Evolutionary conservation across 129 eudicot genomes (phyloP), one percentile per base, ranked within the genome.

Genomic region (Escallonia rubra): DNA sequence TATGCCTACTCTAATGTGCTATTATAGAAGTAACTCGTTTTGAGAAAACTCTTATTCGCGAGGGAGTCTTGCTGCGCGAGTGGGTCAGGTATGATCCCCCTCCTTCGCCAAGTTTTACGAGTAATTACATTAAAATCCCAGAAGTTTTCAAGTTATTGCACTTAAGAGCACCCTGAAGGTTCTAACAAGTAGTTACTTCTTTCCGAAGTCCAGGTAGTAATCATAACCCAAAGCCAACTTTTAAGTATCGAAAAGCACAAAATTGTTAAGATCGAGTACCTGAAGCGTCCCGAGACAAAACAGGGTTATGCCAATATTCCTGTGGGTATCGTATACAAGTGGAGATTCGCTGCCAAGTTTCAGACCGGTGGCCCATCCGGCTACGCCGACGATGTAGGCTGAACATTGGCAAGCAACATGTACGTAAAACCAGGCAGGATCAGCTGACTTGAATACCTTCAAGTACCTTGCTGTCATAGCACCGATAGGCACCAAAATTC

Each of bases 371-470:
- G 66, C 98, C 95, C 95, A 93, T 10, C 95, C 96, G 5, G 92
- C 90, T 14, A 89, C 88, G 9, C 99, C 96, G 2, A 89, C 67
- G 16, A 79, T 56, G 63, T 93, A 93, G 78, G 95, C 99, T 2
- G 93, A 84, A 12, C 81, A 64, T 74, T 93, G 99, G 74, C 96
- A 89, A 2, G 86, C 54, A 11, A 80, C 85, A 53, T 93, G 99
- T 9, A 93, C 64, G 84, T 93, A 93, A 66, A 89, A 93, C 99
- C 99, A 93, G 54, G 95, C 95, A 42, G 99, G 99, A 73, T 84
- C 78, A 7, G 92, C 86, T 43, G 82, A 54, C 66, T 86, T 80
- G 82, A 93, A 93, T 57, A 93, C 96, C 79, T 79, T 93, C 77
- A 93, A 57, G 63, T 89, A 89, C 76, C 96, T 89, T 47, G 99